Percentiles rank a stretch among this genome's conserved stretches.
These are phyloP conservation scores for Tillandsia leiboldiana DNA, from an alignment of 176 grass and related monocot genomes.

Conservation along the genomic window DNA sequence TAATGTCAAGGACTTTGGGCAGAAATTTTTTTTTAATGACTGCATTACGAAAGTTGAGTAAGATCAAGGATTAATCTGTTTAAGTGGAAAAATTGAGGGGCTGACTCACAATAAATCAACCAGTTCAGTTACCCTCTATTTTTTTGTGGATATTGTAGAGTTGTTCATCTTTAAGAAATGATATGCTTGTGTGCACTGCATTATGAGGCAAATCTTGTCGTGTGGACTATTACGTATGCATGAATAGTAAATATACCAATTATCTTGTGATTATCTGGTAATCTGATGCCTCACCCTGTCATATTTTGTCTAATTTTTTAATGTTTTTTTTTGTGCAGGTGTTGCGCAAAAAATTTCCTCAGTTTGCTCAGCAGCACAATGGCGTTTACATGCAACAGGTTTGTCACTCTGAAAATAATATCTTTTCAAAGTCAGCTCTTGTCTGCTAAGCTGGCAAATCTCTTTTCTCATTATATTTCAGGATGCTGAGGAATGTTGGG, in stretches of 20 bases:
- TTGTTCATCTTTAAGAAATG: no score
- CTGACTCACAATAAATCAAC: no score
- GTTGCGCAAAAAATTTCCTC: slow-evolving; percentile 91
- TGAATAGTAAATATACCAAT: background rate
- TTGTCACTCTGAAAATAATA: slow-evolving; percentile 15
- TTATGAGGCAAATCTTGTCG: no score
- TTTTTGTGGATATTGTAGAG: no score
- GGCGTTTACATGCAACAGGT: slow-evolving; percentile 99
- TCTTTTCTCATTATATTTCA: slow-evolving; percentile 22
- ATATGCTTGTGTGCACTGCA: no score
- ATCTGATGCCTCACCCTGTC: background rate
- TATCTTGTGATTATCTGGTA: background rate
- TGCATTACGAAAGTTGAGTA: no score
- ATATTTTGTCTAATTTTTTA: slow-evolving; percentile 12
- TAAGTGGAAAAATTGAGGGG: no score
- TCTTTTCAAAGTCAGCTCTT: slow-evolving; percentile 5
- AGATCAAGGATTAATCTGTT: no score
- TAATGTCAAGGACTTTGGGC: no score
- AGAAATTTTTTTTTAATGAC: no score
- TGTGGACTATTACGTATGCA: background rate
- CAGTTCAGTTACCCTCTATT: no score
- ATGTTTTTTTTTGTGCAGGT: slow-evolving; percentile 36
- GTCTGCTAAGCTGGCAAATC: slow-evolving; percentile 18
- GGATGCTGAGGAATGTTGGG: slow-evolving; percentile 99
- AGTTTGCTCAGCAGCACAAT: slow-evolving; percentile 98